Evolutionary conservation across 768 basidiomycete genomes (phyloP), one percentile per base, ranked within the genome.

Genomic region (Daedaleopsis sinensis): DNA sequence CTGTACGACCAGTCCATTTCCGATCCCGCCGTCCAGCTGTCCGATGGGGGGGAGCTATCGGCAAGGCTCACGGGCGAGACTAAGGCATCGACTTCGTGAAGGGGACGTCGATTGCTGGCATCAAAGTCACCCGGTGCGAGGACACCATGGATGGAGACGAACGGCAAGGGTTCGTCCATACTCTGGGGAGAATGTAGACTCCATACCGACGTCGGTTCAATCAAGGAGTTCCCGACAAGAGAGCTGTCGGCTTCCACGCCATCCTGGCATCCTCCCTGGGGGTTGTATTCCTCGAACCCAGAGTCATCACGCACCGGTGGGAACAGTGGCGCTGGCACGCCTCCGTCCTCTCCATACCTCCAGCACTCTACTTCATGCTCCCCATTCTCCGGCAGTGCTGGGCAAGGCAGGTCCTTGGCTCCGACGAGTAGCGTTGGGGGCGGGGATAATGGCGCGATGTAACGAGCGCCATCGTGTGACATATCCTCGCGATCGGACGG

Each of bases 131-230:
- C 19, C 39, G 27, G 11, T 1, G 27, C 27, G 27, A 35, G 38
- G 10, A 51, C 19, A n/a, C 63, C 19, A 46, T 42, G 58, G n/a
- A 58, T 51, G 36, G 55, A 53, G 39, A 50, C 58, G 38, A 58
- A 47, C 19, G 52, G 58, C 38, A 63, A 44, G 35, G 19, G 47
- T n/a, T 57, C 61, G 36, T 57, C 35, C 35, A 67, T 60, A 50
- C 61, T 62, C 48, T 62, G 46, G 16, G 66, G 66, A 21, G 66
- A 67, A 15, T 63, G 58, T 11, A 55, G 57, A 27, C 37, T 52
- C 66, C 66, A 64, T 21, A 52, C 58, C 16, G 66, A 48, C 42
- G 57, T 67, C 52, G 66, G 66, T 50, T 67, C 66, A 21, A 67
- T 59, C 58, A 62, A 52, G 27, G 48, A 35, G 16, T 13, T 51